Base-by-base conservation (phyloP, 192 early-diverging fungal species). In the Coemansia sp. region DNA sequence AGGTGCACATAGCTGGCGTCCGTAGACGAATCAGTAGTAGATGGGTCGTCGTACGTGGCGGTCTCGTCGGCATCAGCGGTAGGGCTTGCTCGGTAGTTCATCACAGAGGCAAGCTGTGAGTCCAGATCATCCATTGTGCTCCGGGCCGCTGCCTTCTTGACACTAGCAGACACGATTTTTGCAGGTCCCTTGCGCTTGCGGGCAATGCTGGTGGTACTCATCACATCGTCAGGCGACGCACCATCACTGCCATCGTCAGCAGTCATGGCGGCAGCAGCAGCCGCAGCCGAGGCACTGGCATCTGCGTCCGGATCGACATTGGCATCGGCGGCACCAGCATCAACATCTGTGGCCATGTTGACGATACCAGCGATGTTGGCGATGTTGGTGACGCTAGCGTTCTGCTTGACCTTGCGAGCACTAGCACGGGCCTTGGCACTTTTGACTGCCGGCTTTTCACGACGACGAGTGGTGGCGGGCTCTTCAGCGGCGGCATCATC, bases 1-100 rank as follows among this genome's bases (percentile, higher is more conserved):
- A 57, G 62, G 36, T 54, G 79, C 31, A 65, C 65, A 52, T 43
- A 60, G 15, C 63, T 54, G 2, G 59, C 31, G 2, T 73, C 72
- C 27, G 52, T 43, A 61, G 41, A 64, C 42, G 55, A 47, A 42
- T 66, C 71, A 22, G 49, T 31, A 22, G 47, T 33, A 8, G 66
- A 63, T 16, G 60, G 61, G 5, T 43, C 67, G 15, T 60, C 67
- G 12, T 33, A 43, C 27, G 36, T 4, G 13, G 61, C 9, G 12
- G 20, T 20, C 49, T 63, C 40, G 20, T 63, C 22, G 4, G 10
- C n/a, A 20, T 63, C 61, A 24, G 11, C 40, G 10, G 34, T 15
- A 42, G 38, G 10, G 9, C 61, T 42, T 9, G 61, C 20, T 20
- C 38, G 36, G 38, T 24, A 63, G 38, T 63, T 36, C 61, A 63